These are phyloP conservation scores for Aspergillus hancockii DNA, from an alignment of 495 filamentous ascomycete species.

Conservation along the genomic window DNA sequence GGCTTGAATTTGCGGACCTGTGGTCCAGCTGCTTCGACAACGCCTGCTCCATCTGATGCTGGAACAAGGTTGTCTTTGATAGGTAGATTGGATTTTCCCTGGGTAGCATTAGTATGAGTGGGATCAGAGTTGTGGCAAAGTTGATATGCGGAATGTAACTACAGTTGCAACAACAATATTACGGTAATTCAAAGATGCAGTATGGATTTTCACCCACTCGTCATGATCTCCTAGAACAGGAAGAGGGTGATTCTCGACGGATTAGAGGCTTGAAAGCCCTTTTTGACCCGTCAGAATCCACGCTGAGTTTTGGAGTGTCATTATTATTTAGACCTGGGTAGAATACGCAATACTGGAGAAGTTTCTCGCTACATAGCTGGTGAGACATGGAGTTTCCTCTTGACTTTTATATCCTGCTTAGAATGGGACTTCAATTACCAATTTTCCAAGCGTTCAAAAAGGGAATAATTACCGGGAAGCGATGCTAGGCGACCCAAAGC, in stretches of 20 bases:
- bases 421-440: no score
- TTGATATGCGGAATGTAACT: conserved; percentile 5
- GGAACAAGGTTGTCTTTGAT: conserved; percentile 54
- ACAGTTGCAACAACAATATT: conserved; percentile 66
- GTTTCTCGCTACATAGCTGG: no score
- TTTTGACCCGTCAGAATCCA: conserved; percentile 19
- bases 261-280: conserved; percentile 14
- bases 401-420: no score
- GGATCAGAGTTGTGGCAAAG: neutral
- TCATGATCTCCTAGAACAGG: conserved; percentile 54
- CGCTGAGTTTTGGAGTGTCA: neutral
- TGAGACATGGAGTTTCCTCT: no score
- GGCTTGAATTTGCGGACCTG: conserved; percentile 14
- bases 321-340: no score
- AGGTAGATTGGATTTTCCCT: conserved; percentile 26
- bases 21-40: conserved; percentile 49
- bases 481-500: no score
- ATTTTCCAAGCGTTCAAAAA: no score
- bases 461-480: no score
- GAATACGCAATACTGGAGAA: no score
- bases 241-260: conserved; percentile 3
- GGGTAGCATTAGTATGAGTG: conserved; percentile 12
- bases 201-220: conserved; percentile 64
- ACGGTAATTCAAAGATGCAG: conserved; percentile 71
- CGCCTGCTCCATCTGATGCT: conserved; percentile 67